These are phyloP conservation scores for Calonectria ilicicola DNA, from an alignment of 2,329 filamentous ascomycete species.

Conservation along the genomic window DNA sequence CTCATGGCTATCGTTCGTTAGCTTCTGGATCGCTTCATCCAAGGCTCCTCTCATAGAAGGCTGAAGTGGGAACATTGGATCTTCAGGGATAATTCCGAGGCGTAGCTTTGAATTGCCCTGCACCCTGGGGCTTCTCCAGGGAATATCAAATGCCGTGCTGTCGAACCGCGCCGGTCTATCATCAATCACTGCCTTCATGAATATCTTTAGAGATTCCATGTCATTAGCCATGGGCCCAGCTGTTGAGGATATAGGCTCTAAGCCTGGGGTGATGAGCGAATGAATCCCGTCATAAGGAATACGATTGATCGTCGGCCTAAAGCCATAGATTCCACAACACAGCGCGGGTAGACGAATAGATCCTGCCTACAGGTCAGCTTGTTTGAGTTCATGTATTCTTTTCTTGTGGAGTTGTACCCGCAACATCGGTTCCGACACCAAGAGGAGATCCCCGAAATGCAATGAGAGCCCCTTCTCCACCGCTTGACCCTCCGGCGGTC, in stretches of 20 bases:
- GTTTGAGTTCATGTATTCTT: background rate
- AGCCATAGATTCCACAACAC: constrained; percentile 35
- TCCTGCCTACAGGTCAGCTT: constrained; percentile 9
- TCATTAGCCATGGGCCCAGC: constrained; percentile 26
- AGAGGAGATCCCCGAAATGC: constrained; percentile 48
- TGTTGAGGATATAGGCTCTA: background rate
- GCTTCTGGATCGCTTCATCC: background rate
- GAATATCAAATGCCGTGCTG: constrained; percentile 16
- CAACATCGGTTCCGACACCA: constrained; percentile 50
- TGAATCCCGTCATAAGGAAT: constrained; percentile 13
- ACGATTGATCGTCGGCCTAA: constrained; percentile 21
- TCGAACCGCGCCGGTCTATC: constrained; percentile 1
- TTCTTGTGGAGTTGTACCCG: constrained; percentile 15
- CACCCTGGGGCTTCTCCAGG: constrained; percentile 9
- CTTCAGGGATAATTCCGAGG: constrained; percentile 20
- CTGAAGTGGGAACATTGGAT: constrained; percentile 17
- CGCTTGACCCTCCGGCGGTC: constrained; percentile 70
- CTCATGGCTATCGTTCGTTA: constrained; percentile 15
- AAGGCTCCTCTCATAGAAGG: constrained; percentile 18
- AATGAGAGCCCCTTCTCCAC: constrained; percentile 58
- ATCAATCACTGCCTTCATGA: constrained; percentile 13
- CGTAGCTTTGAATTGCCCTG: background rate
- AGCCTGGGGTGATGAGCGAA: background rate
- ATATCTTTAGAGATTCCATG: constrained; percentile 14
- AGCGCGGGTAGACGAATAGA: constrained; percentile 42